Evolutionary conservation across 2,329 filamentous ascomycete genomes (phyloP).

Genomic region (Colletotrichum spaethianum): DNA sequence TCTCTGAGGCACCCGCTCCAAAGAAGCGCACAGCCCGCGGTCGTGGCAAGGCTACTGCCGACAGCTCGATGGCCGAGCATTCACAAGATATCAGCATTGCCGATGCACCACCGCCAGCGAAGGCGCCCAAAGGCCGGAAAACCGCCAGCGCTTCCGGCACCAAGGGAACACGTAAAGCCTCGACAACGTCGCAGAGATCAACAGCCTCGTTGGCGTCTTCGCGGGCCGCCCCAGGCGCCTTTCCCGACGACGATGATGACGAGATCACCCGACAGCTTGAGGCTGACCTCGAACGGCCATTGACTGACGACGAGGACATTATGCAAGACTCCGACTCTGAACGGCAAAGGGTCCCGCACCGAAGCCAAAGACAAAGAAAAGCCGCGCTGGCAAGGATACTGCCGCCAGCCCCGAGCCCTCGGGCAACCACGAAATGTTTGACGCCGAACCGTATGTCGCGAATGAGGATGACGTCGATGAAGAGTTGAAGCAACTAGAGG

Average conservation of each 20-base stretch:
- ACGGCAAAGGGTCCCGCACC: constrained; percentile 52
- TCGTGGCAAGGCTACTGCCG: constrained; percentile 62
- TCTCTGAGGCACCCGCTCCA: constrained; percentile 63
- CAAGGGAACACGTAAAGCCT: constrained; percentile 49
- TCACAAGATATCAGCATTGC: constrained; percentile 57
- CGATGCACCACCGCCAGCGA: constrained; percentile 51
- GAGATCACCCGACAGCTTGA: constrained; percentile 77
- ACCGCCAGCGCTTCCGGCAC: constrained; percentile 62
- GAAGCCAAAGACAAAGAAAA: constrained; percentile 50
- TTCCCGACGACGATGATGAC: constrained; percentile 67
- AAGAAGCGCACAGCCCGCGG: constrained; percentile 72
- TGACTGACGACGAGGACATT: constrained; percentile 68
- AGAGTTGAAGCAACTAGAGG: constrained; percentile 64
- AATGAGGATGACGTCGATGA: constrained; percentile 66
- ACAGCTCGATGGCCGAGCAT: constrained; percentile 55
- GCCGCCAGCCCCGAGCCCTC: constrained; percentile 49
- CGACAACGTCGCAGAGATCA: constrained; percentile 58
- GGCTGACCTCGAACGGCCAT: constrained; percentile 72
- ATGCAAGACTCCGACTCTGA: constrained; percentile 63
- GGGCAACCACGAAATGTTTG: constrained; percentile 66
- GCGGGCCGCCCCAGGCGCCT: constrained; percentile 54
- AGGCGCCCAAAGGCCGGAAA: constrained; percentile 54
- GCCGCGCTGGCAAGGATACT: constrained; percentile 46
- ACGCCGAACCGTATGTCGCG: constrained; percentile 60
- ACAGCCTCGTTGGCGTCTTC: constrained; percentile 58